Conservation (phyloP, 257 asterid genomes). For the Agastache rugosa region DNA sequence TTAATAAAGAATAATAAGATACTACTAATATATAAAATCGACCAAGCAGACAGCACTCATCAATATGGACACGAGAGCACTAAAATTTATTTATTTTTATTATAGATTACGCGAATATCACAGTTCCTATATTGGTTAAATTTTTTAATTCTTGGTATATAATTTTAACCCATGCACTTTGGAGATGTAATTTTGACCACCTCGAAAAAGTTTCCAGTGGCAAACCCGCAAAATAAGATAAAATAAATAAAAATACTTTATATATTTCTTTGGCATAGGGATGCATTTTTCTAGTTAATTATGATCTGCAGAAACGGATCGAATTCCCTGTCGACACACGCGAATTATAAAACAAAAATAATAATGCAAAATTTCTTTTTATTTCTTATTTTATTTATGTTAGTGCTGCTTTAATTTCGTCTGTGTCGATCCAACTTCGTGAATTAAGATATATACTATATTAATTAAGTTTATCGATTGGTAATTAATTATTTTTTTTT, state of each 20-base stretch:
- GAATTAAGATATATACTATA: background rate
- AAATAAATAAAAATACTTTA: background rate
- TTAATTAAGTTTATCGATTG: no score
- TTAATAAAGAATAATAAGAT: background rate
- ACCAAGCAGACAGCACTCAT: background rate
- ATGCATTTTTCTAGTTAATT: no score
- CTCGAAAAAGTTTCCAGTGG: conserved; percentile 39
- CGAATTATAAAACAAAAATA: no score
- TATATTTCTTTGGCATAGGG: background rate
- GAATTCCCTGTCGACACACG: background rate
- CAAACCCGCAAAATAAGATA: conserved; percentile 9
- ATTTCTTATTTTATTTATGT: no score
- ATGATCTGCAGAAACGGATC: conserved; percentile 17
- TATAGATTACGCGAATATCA: background rate
- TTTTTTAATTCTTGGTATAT: background rate
- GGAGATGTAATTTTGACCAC: conserved; percentile 39
- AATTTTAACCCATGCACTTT: background rate
- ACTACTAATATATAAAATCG: background rate
- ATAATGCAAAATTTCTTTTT: no score
- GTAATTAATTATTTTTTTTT: no score
- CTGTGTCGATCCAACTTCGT: no score
- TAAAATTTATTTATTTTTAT: background rate
- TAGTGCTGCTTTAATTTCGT: no score
- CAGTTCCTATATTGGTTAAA: conserved; percentile 10
- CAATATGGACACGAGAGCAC: background rate